Base-by-base conservation (phyloP, 2,329 filamentous ascomycete genomes). In the Thielaviopsis ethacetica region DNA sequence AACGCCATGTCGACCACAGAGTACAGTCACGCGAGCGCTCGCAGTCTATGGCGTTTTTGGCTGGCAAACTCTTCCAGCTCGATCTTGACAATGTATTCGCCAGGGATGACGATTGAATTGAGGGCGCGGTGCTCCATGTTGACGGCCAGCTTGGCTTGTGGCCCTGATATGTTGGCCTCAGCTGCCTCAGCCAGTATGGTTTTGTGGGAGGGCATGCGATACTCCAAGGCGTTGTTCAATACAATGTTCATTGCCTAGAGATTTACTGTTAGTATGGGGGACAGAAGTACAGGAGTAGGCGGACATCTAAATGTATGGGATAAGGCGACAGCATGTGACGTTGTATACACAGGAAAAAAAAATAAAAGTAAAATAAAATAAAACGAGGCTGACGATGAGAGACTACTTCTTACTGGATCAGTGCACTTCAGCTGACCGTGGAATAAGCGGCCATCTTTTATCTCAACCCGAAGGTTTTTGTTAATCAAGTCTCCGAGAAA, bases 391-490 rank as follows among this genome's bases (percentile, higher is more conserved):
- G 53, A 76, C 17, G 15, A 53, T 17, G 19, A 53, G 21, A 9
- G 30, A 9, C 5, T 9, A 34, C 10, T 34, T 9, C 80, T 56
- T 73, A 94, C 90, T 61, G 86, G 83, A 74, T 98, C 93, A 30
- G 91, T 96, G 74, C 93, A 98, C 72, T 94, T 96, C 73, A 98
- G 87, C 63, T 83, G 79, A 21, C 93, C 93, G 59, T 90, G 82
- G 70, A 97, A 98, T 69, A 95, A 83, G 62, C 93, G 87, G 17
- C 81, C 82, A 68, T 97, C 91, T 4, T 83, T 87, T 15, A 86
- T 88, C 65, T 86, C 81, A 58, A 97, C 74, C 60, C 90, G 84
- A 38, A 97, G 73, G 47, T 82, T 87, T 69, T 88, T 88, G 69
- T 87, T 87, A 57, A 95, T 75, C 56, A 94, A 80, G 24, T 34